Base-by-base conservation (phyloP, 2,329 filamentous ascomycete genomes). In the Pseudomassariella vexata region DNA sequence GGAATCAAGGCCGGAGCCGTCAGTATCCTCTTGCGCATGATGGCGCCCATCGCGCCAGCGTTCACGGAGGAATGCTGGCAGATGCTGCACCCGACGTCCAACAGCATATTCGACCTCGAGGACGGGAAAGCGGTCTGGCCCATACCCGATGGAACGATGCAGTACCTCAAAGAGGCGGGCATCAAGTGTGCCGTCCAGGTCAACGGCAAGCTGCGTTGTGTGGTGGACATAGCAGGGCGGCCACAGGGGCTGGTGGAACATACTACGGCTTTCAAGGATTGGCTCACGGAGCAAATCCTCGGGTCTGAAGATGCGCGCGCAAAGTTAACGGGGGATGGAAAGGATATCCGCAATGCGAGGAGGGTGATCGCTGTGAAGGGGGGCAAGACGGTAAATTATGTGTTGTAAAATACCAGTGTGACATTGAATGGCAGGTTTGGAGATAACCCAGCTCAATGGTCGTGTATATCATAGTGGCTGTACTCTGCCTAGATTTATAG, bases 21-120 rank as follows among this genome's bases (percentile, higher is more conserved):
- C 1, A 65, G 66, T 2, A 61, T 66, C 4, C 69, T 94, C 7
- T 53, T 90, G 24, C 76, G 76, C 30, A 76, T 94, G 62, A 65
- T 89, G 45, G 83, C 85, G 1, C 88, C 88, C 4, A 77, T 94
- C 32, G 76, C 84, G 0, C 88, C 88, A 0, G 85, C 83, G 0
- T 77, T 92, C 37, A 73, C 85, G 2, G 86, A 90, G 45, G 85
- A 94, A 60, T 85, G 79, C 55, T 94, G 85, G 85, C 67, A 72
- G 39, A 47, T 72, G 2, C 65, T 89, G 4, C 52, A 60, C 29
- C 57, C 62, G 2, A 40, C 44, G 1, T 28, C 46, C 2, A 45
- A 42, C 3, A 66, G 67, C 20, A 55, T 70, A 34, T 69, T 70
- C 43, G 34, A 42, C 23, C 45, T 53, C 24, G 68, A 73, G 30